Base-by-base conservation (phyloP, 768 basidiomycete genomes). In the Tephrocybe sp. region DNA sequence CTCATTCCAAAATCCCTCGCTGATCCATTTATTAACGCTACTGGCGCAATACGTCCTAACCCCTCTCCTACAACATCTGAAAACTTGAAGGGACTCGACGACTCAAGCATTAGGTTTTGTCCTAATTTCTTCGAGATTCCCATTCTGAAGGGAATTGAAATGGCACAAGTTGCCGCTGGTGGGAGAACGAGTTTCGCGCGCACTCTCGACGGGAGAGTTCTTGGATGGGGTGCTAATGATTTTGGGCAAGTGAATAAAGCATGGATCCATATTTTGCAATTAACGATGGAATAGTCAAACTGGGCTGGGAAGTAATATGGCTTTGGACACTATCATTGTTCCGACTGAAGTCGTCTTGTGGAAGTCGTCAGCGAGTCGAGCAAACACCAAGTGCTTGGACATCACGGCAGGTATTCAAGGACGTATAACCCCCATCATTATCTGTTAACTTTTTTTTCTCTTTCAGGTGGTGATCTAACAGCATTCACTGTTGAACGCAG, bases 191-290 rank as follows among this genome's bases (percentile, higher is more conserved):
- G 88, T 59, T 92, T 90, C 60, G 85, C 77, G 9, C 73, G 83
- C 21, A 92, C 91, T 0, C 49, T 56, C 3, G 67, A 72, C 2
- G 94, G 92, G 1, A 74, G 83, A 46, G 88, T 95, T 9, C 77
- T 98, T 16, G 91, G 84, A 0, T 96, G 89, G 83, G 94, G 94
- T 37, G 90, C 90, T 1, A 96, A 97, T 63, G 85, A 89, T 55
- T 87, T 78, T 57, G 92, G 92, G 87, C 87, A 56, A 44, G 77
- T 52, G 7, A 30, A 30, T 39, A 9, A 13, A 43, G 18, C 7
- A 31, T 58, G 22, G 8, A 43, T 47, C 34, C 26, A 38, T 38
- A 27, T 9, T 25, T 34, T 42, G 11, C 22, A 25, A 8, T 26
- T 7, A n/a, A 38, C 24, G 18, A 5, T 21, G 8, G 32, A 51